Base-by-base conservation (phyloP, 345 rosid genomes). In the Toxicodendron radicans region DNA sequence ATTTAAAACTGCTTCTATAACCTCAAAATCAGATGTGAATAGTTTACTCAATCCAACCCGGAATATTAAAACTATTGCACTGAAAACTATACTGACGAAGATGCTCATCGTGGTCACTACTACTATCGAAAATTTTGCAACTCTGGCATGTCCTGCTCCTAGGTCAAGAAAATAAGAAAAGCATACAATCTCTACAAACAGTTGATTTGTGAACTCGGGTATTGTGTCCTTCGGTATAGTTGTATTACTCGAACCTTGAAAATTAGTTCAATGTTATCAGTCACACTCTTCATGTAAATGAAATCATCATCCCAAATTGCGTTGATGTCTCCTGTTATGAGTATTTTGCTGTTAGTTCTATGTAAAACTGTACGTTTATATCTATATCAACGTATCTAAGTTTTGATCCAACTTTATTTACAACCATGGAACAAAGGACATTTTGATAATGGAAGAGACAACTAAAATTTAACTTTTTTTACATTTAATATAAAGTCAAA, bases 121-220 rank as follows among this genome's bases (percentile, higher is more conserved):
- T 3, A 89, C 13, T 20, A 93, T 97, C 7, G 96, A 82, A 32
- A 92, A 83, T 70, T 82, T 95, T 14, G 97, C 88, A 0, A 89
- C 92, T 57, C 75, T 71, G 38, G 97, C 90, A 72, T 89, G 88
- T 0, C 90, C 94, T 7, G 96, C 97, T 70, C 97, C 98, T 3
- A 95, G 89, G 88, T 95, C 99, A 18, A n/a, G n/a, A n/a, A n/a
- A n/a, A 32, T 61, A 60, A 63, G 33, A 21, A 30, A 7, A 61
- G 61, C 51, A 51, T 73, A 3, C 77, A 73, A 60, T 20, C 69
- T 54, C 1, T 64, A 58, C 66, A 67, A 53, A 46, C 35, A n/a
- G 48, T 61, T 66, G 69, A 53, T 45, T 51, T 61, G 58, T 73
- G 61, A 73, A 27, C 46, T 35, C 35, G 11, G 68, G 54, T 23